phyloP scores from a whole-genome alignment of 139 green algal species.

The Chlamydomonas sp. region DNA sequence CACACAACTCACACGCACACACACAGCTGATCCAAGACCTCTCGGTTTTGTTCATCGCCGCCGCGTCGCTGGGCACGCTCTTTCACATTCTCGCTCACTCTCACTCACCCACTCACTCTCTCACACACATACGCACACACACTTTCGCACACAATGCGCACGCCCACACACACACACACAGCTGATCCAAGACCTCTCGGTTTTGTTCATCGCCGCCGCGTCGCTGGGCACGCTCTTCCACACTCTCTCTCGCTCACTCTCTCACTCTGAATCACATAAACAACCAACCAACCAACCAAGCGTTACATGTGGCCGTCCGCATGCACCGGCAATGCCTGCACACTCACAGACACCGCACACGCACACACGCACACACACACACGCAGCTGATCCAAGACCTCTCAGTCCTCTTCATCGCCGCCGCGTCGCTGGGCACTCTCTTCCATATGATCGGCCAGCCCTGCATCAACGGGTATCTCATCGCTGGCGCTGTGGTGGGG shows the following conservation, averaged over 20 bases:
- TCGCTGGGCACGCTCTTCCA: slow-evolving; percentile 59
- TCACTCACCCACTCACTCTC: not conserved
- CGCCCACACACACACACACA: not conserved
- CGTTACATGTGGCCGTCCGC: no score
- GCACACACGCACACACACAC: no score
- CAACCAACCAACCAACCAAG: no score
- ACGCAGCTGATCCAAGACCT: slow-evolving; percentile 75
- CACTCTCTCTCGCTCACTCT: no score
- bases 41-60: slow-evolving; percentile 37
- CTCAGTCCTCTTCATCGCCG: slow-evolving; percentile 38
- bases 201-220: no score
- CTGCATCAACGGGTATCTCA: slow-evolving; percentile 92
- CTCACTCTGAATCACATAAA: no score
- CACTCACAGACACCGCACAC: not conserved
- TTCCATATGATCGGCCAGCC: slow-evolving; percentile 81
- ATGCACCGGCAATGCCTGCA: no score
- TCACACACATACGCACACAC: not conserved
- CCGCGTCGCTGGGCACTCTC: slow-evolving; percentile 53
- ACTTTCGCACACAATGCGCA: not conserved
- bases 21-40: slow-evolving; percentile 75
- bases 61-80: slow-evolving; percentile 53
- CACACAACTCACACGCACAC: no score
- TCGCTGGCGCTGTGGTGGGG: slow-evolving; percentile 82
- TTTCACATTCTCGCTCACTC: slow-evolving; percentile 53
- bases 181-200: no score